These are phyloP conservation scores for Rhipidocladum racemiflorum DNA, from an alignment of 176 grass and related monocot species.

Conservation along the genomic window DNA sequence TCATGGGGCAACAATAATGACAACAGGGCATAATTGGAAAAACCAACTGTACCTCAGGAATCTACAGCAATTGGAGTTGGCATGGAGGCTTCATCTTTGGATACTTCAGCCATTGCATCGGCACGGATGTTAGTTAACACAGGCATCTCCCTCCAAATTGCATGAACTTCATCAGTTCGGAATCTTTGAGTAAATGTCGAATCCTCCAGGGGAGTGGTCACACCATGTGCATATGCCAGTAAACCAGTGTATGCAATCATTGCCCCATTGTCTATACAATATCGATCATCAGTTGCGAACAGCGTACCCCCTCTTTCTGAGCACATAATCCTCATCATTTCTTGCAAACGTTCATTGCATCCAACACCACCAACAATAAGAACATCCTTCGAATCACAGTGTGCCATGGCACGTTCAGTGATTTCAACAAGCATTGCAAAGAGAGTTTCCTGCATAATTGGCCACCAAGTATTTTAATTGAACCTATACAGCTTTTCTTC, in stretches of 20 bases:
- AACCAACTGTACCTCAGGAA: constrained; percentile 52
- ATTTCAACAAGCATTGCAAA: constrained; percentile 99
- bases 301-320: constrained; percentile 74
- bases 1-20: background rate
- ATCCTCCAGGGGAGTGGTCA: constrained; percentile 69
- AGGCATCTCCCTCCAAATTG: constrained; percentile 77
- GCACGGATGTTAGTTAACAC: constrained; percentile 25
- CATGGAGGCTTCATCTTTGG: constrained; percentile 19
- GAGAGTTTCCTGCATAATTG: constrained; percentile 72
- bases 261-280: constrained; percentile 90
- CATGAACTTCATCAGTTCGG: constrained; percentile 87
- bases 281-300: constrained; percentile 92
- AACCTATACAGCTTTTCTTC: background rate
- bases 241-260: constrained; percentile 98
- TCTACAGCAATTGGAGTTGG: constrained; percentile 41
- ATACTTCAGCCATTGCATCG: constrained; percentile 44
- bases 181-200: constrained; percentile 93
- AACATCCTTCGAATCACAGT: constrained; percentile 82
- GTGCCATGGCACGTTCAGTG: constrained; percentile 92
- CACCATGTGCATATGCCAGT: constrained; percentile 65
- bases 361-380: constrained; percentile 97
- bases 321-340: constrained; percentile 96
- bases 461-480: background rate
- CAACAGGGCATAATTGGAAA: constrained; percentile 9
- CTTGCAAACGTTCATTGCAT: constrained; percentile 80